phyloP scores from a whole-genome alignment of 257 asterid genomes.

The Paulownia fortunei region DNA sequence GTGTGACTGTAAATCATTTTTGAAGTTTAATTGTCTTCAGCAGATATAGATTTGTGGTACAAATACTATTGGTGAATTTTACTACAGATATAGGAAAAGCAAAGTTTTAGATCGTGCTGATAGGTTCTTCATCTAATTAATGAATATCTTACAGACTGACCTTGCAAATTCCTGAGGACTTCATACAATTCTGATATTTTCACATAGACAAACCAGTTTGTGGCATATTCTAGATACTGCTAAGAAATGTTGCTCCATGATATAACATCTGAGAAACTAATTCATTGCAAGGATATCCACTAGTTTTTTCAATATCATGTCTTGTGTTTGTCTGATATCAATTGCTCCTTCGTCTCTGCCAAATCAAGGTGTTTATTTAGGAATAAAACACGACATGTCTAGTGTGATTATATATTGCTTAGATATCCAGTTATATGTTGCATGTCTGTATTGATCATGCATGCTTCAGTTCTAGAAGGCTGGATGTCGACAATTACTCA shows the following conservation, averaged over 20 bases:
- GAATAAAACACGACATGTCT: not conserved
- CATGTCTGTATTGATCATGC: not conserved
- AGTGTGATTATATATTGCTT: not conserved
- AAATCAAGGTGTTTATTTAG: not conserved
- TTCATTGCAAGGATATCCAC: not conserved
- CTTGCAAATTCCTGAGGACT: not conserved
- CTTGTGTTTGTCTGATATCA: not conserved
- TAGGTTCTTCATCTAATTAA: not conserved
- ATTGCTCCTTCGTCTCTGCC: not conserved
- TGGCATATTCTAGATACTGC: not conserved
- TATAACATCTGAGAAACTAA: not conserved
- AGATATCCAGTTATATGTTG: not conserved
- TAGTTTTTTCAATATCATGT: not conserved
- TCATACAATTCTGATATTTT: not conserved
- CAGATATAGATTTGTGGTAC: not conserved
- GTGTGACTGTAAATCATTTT: not conserved
- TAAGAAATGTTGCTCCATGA: not conserved
- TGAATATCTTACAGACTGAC: not conserved
- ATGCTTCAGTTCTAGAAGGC: not conserved
- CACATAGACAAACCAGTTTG: not conserved
- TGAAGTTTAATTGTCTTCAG: not conserved
- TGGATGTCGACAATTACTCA: not conserved
- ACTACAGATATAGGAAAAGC: not conserved
- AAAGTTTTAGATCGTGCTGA: not conserved
- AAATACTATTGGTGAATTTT: not conserved